Conservation (phyloP, 192 early-diverging fungal genomes). For the Linnemannia zychae region DNA sequence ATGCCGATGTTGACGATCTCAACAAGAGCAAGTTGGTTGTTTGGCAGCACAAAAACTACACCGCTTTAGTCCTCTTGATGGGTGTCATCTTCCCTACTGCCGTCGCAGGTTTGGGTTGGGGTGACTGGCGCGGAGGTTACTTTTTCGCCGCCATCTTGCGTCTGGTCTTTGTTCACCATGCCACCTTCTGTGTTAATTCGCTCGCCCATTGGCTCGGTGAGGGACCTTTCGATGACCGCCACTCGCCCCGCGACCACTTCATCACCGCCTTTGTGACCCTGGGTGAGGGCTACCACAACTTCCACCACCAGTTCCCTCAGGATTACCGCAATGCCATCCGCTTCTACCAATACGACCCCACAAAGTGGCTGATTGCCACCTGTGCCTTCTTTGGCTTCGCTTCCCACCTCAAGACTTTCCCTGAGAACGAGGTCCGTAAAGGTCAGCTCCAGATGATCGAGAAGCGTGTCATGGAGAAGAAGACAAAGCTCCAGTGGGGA, state of each 20-base stretch:
- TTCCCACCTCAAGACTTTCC: constrained; percentile 83
- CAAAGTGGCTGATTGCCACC: constrained; percentile 85
- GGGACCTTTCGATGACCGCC: constrained; percentile 82
- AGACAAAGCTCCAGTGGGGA: constrained; percentile 80
- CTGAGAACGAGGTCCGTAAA: constrained; percentile 84
- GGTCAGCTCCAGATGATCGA: constrained; percentile 85
- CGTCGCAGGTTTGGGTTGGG: constrained; percentile 86
- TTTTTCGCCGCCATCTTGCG: constrained; percentile 81
- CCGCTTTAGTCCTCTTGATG: constrained; percentile 73
- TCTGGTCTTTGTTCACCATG: constrained; percentile 83
- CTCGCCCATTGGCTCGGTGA: constrained; percentile 84
- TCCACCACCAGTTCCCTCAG: constrained; percentile 89
- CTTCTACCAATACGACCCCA: constrained; percentile 86
- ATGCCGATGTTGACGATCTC: constrained; percentile 84
- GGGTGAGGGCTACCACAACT: constrained; percentile 90
- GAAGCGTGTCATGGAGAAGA: constrained; percentile 79
- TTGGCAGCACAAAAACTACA: constrained; percentile 84
- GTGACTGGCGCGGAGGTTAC: constrained; percentile 82
- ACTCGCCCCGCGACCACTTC: constrained; percentile 87
- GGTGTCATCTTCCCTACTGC: constrained; percentile 83
- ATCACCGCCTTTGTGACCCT: constrained; percentile 84
- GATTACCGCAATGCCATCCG: constrained; percentile 89
- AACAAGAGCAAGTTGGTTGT: constrained; percentile 76
- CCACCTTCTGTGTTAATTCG: constrained; percentile 90
- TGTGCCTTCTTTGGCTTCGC: constrained; percentile 73